These are phyloP conservation scores for Cladosporium sp. DNA, from an alignment of 2,329 filamentous ascomycete species.

Conservation along the genomic window DNA sequence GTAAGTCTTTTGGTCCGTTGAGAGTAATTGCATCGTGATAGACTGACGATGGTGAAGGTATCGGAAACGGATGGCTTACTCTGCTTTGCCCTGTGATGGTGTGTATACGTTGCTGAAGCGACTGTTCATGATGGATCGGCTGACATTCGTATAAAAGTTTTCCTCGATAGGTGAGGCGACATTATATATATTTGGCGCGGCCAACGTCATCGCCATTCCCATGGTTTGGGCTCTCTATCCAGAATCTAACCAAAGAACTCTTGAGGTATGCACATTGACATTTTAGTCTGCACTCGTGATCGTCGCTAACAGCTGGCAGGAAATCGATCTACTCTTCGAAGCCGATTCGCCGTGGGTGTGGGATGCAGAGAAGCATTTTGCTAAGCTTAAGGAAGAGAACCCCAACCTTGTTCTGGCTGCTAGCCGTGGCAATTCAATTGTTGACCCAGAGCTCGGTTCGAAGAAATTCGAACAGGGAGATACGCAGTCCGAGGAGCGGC, in stretches of 20 bases:
- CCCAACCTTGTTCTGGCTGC: constrained; percentile 36
- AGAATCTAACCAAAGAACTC: constrained; percentile 65
- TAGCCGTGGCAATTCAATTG: constrained; percentile 24
- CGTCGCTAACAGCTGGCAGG: constrained; percentile 38
- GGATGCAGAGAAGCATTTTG: constrained; percentile 65
- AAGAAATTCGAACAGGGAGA: constrained; percentile 2
- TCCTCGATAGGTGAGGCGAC: constrained; percentile 62
- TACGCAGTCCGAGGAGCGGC: constrained; percentile 13
- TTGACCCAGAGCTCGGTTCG: constrained; percentile 23
- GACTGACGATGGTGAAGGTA: not conserved
- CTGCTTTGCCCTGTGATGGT: constrained; percentile 49
- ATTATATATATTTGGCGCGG: constrained; percentile 67
- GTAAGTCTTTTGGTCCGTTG: not conserved
- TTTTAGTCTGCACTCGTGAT: not conserved
- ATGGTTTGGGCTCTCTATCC: constrained; percentile 72
- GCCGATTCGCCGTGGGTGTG: constrained; percentile 64
- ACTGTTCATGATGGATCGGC: not conserved
- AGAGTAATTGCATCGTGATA: not conserved
- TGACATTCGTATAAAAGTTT: constrained; percentile 15
- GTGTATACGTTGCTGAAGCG: not conserved
- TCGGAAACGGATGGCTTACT: constrained; percentile 27
- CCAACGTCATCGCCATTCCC: constrained; percentile 62
- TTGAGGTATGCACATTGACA: constrained; percentile 43
- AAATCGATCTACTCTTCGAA: constrained; percentile 71
- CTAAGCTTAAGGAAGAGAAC: constrained; percentile 57